A percentile compares a stretch with the other conserved stretches of the same genome.
Evolutionary conservation across 805 yeast genomes (phyloP).

Genomic region (Suhomyces pyralidae): DNA sequence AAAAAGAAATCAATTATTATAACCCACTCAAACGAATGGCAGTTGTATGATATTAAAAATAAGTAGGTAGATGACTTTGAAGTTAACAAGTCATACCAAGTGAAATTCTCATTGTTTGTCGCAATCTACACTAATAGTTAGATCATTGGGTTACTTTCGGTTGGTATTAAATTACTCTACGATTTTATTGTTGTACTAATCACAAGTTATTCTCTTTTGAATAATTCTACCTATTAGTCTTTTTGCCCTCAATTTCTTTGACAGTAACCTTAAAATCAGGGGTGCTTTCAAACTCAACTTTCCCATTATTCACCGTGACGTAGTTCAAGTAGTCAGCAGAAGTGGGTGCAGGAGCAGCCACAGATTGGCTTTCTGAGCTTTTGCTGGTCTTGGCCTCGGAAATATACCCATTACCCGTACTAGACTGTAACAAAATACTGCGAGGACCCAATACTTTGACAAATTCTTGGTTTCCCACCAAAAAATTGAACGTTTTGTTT

Average conservation of each 20-base stretch:
- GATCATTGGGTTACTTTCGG: too few species aligned
- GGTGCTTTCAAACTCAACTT: constrained; percentile 44
- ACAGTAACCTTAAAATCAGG: constrained; percentile 39
- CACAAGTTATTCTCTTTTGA: background rate
- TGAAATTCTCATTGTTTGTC: too few species aligned
- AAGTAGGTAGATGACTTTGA: too few species aligned
- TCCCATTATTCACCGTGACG: constrained; percentile 43
- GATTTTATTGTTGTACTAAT: too few species aligned
- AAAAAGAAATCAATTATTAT: too few species aligned
- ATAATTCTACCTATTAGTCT: background rate
- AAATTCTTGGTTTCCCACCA: constrained; percentile 40
- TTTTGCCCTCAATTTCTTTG: constrained; percentile 20
- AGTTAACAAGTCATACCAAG: too few species aligned
- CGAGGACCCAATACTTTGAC: constrained; percentile 57
- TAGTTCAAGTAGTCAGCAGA: constrained; percentile 48
- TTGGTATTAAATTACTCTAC: too few species aligned
- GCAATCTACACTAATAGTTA: too few species aligned
- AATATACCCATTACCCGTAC: constrained; percentile 17
- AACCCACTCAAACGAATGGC: too few species aligned
- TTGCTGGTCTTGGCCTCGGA: background rate
- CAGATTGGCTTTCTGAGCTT: background rate
- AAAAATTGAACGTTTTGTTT: constrained; percentile 6
- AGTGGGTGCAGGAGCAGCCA: background rate
- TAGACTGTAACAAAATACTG: constrained; percentile 47
- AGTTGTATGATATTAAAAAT: too few species aligned